phyloP scores from a whole-genome alignment of 1,139 yeast genomes.

The Hyphopichia fennica region DNA sequence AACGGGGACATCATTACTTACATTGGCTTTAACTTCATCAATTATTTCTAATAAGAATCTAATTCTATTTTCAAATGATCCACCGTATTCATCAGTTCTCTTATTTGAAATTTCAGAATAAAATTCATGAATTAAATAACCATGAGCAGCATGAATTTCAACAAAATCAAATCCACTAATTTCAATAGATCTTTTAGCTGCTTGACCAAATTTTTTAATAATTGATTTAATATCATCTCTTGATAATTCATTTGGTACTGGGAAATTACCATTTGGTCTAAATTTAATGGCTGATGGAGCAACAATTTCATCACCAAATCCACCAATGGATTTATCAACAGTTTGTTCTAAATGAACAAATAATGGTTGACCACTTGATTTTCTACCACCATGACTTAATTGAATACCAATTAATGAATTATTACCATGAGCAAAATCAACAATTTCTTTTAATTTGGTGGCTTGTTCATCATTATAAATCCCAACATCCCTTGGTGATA shows the following conservation, averaged over 20 bases:
- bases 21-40: conserved; percentile 19
- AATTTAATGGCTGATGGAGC: conserved; percentile 48
- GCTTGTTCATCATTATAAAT: conserved; percentile 55
- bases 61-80: conserved; percentile 43
- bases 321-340: conserved; percentile 31
- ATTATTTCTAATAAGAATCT: conserved; percentile 35
- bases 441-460: conserved; percentile 44
- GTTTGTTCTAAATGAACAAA: conserved; percentile 32
- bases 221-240: conserved; percentile 32
- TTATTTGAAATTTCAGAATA: conserved; percentile 35
- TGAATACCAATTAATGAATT: conserved; percentile 52
- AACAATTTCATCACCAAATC: conserved; percentile 43
- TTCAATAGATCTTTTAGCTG: conserved; percentile 46
- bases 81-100: conserved; percentile 56
- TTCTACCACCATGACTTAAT: conserved; percentile 59
- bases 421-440: conserved; percentile 57
- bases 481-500: conserved; percentile 50
- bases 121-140: conserved; percentile 45
- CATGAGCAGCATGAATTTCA: conserved; percentile 56
- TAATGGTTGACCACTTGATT: conserved; percentile 40
- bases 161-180: conserved; percentile 49
- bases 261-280: conserved; percentile 27
- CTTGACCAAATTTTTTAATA: conserved; percentile 36
- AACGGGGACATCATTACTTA: conserved; percentile 27
- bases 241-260: conserved; percentile 31